Percentiles rank a stretch among this genome's conserved stretches.
phyloP scores from a whole-genome alignment of 164 flowering plant species.

The Echeveria elegans region DNA sequence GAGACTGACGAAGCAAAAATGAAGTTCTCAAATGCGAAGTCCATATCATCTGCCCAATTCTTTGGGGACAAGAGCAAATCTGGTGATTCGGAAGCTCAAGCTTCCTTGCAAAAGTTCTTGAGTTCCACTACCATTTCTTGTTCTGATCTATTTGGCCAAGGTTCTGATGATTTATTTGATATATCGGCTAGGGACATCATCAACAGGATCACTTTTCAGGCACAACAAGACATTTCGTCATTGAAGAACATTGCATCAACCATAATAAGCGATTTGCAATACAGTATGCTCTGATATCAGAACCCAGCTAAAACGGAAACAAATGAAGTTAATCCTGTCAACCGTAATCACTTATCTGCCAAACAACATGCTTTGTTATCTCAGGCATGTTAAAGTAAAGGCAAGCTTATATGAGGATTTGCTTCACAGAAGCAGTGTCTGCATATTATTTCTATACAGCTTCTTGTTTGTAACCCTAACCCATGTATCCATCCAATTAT shows the following conservation, averaged over 20 bases:
- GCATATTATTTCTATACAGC: not conserved
- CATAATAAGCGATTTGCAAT: not conserved
- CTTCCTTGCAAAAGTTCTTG: constrained; percentile 6
- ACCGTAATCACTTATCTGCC: not conserved
- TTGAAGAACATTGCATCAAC: not conserved
- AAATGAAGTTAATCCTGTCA: too few species aligned
- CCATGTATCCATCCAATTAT: not conserved
- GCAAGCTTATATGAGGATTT: not conserved
- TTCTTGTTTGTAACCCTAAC: not conserved
- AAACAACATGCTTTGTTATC: not conserved
- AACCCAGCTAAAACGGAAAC: not conserved
- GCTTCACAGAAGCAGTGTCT: not conserved
- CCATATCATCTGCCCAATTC: constrained; percentile 6
- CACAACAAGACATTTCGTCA: not conserved
- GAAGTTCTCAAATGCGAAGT: constrained; percentile 5
- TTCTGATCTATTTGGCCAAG: constrained; percentile 5
- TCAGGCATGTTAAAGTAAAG: not conserved
- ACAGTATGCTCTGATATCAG: not conserved
- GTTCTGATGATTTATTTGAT: not conserved
- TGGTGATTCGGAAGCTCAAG: constrained; percentile 5
- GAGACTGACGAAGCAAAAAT: constrained; percentile 4
- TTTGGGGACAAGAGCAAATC: constrained; percentile 2
- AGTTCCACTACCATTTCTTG: constrained; percentile 4
- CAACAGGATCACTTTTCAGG: constrained; percentile 1
- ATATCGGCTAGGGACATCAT: constrained; percentile 1